These are phyloP conservation scores for Populus simonii DNA, from an alignment of 345 rosid species.

Conservation along the genomic window DNA sequence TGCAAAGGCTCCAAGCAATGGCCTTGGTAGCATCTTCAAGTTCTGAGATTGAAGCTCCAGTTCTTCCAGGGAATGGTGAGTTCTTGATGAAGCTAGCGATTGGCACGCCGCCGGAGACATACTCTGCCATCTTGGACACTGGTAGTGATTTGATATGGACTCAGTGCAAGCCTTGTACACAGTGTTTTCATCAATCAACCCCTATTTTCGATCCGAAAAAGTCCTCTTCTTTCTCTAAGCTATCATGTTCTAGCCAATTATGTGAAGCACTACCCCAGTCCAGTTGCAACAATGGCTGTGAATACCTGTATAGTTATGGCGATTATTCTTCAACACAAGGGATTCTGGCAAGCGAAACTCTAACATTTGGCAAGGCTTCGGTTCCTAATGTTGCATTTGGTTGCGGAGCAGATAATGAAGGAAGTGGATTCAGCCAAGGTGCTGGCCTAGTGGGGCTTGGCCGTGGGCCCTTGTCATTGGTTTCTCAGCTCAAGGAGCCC, in stretches of 20 bases:
- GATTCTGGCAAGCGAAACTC: constrained; percentile 54
- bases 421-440: constrained; percentile 77
- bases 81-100: constrained; percentile 65
- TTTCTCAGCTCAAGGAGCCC: constrained; percentile 71
- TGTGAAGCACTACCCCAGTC: constrained; percentile 58
- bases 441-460: constrained; percentile 93
- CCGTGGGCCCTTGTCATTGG: constrained; percentile 67
- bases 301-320: constrained; percentile 72
- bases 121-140: constrained; percentile 73
- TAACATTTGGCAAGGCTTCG: constrained; percentile 53
- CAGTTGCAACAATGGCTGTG: constrained; percentile 45
- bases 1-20: constrained; percentile 48
- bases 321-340: constrained; percentile 91
- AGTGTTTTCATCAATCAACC: constrained; percentile 67
- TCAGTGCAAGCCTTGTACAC: constrained; percentile 81
- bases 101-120: constrained; percentile 59
- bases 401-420: constrained; percentile 76
- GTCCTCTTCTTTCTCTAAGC: constrained; percentile 58
- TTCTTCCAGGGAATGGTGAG: constrained; percentile 74
- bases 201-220: constrained; percentile 70
- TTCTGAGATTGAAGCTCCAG: constrained; percentile 38
- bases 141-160: constrained; percentile 98
- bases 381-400: constrained; percentile 69
- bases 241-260: constrained; percentile 55
- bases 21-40: constrained; percentile 36